phyloP scores from a whole-genome alignment of 2,329 filamentous ascomycete species.

The Alternaria triticimaculans region DNA sequence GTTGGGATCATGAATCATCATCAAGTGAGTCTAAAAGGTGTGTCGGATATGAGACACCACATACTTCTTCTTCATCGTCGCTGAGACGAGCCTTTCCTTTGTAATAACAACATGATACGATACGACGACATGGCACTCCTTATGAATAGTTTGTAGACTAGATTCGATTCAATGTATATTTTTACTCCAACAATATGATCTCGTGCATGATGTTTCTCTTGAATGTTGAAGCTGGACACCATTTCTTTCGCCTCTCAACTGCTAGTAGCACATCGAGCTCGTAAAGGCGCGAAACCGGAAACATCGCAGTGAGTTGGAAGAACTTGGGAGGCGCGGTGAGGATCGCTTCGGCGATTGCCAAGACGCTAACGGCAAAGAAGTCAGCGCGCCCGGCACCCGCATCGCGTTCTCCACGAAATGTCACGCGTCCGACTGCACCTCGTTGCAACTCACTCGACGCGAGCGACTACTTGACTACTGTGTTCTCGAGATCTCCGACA shows the following conservation, averaged over 20 bases:
- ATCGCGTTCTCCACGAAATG: background rate
- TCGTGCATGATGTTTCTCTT: accelerated
- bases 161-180: background rate
- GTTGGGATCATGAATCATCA: background rate
- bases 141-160: background rate
- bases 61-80: background rate
- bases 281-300: no score
- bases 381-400: background rate
- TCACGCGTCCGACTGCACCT: background rate
- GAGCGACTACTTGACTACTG: background rate
- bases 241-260: background rate
- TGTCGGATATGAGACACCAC: background rate
- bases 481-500: no score
- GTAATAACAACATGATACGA: background rate
- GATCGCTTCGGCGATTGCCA: background rate
- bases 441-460: no score
- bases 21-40: conserved; percentile 1
- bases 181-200: background rate
- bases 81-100: background rate
- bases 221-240: background rate
- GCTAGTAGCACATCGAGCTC: no score
- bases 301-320: background rate
- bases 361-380: background rate
- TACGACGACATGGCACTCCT: conserved; percentile 2
- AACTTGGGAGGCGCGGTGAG: accelerated